A percentile compares a stretch with the other conserved stretches of the same genome.
phyloP scores from a whole-genome alignment of 768 basidiomycete species.

The Rhizopogon salebrosus region DNA sequence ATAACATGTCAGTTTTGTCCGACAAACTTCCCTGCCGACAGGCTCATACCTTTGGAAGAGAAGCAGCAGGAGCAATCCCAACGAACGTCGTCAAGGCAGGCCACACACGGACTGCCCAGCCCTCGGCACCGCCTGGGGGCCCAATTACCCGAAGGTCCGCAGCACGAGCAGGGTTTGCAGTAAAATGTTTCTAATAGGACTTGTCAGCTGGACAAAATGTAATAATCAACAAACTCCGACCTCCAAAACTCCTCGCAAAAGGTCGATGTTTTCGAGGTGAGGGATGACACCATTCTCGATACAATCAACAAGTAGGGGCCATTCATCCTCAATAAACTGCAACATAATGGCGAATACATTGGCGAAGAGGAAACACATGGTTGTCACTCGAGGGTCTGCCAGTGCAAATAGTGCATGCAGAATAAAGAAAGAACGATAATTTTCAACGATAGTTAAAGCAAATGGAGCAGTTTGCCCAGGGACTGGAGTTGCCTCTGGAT shows the following conservation, averaged over 20 bases:
- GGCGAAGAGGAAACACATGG: not conserved
- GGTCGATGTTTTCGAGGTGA: not conserved
- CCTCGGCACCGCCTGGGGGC: not conserved
- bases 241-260: not conserved
- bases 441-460: constrained; percentile 13
- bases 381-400: not conserved
- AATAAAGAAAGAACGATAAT: constrained; percentile 6
- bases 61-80: not conserved
- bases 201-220: not conserved
- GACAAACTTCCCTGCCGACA: not conserved
- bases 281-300: constrained; percentile 6
- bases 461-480: constrained; percentile 11
- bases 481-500: constrained; percentile 2
- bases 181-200: constrained; percentile 1
- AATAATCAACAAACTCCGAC: not conserved
- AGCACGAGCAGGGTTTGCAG: constrained; percentile 6
- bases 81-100: not conserved
- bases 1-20: not conserved
- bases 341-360: constrained; percentile 1
- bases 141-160: constrained; percentile 4
- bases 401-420: constrained; percentile 7
- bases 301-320: not conserved
- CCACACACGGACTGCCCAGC: constrained; percentile 4
- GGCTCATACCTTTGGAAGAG: constrained; percentile 1
- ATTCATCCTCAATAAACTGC: constrained; percentile 3